phyloP scores from a whole-genome alignment of 2,329 filamentous ascomycete species.

The Biscogniauxia marginata region DNA sequence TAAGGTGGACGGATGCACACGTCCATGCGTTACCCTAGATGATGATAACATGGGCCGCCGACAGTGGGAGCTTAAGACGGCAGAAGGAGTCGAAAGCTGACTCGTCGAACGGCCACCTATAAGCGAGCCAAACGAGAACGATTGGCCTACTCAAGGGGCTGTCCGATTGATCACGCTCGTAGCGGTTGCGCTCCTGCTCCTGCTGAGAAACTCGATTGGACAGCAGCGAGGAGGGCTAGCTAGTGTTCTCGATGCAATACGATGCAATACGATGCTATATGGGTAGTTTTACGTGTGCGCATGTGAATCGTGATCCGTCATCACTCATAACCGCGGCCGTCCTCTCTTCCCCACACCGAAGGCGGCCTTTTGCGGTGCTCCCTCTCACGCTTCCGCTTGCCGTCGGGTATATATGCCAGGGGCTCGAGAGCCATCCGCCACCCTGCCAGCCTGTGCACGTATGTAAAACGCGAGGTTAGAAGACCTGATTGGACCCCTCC shows the following conservation, averaged over 20 bases:
- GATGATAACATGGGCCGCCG: conserved; percentile 20
- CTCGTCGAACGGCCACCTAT: conserved; percentile 13
- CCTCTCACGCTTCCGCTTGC: conserved; percentile 10
- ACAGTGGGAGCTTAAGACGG: conserved; percentile 9
- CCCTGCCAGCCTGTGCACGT: no score
- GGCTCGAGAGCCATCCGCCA: conserved; percentile 5
- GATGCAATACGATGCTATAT: background rate
- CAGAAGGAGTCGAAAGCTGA: conserved; percentile 13
- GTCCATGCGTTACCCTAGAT: conserved; percentile 29
- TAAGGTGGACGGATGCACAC: conserved; percentile 32
- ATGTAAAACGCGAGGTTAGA: background rate
- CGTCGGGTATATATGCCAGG: conserved; percentile 15
- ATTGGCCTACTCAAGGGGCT: background rate
- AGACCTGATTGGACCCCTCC: background rate
- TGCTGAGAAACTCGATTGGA: background rate
- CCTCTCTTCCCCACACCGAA: background rate
- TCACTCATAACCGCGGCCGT: background rate
- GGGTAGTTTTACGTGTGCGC: background rate
- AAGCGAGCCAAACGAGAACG: background rate
- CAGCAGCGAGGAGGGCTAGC: background rate
- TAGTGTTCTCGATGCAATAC: background rate
- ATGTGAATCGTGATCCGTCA: conserved; percentile 2
- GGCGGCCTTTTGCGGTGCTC: background rate
- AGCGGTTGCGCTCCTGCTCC: background rate
- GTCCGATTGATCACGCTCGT: conserved; percentile 1